Percentiles rank a stretch among this genome's conserved stretches.
These are phyloP conservation scores for Xylaria palmicola DNA, from an alignment of 495 filamentous ascomycete genomes.

Conservation along the genomic window DNA sequence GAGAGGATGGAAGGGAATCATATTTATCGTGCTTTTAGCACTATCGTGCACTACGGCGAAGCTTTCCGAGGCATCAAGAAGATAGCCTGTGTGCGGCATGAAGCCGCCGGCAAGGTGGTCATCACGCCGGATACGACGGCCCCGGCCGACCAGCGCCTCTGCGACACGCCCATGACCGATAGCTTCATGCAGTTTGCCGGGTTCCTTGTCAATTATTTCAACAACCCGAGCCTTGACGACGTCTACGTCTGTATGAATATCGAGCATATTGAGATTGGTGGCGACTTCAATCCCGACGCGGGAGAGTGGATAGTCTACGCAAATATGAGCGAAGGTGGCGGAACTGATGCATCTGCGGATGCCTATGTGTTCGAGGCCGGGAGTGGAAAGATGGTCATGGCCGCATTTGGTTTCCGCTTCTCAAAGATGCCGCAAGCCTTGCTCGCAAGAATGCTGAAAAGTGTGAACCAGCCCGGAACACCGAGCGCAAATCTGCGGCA, in stretches of 20 bases:
- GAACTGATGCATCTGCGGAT: conserved; percentile 28
- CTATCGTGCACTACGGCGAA: conserved; percentile 27
- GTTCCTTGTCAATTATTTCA: conserved; percentile 31
- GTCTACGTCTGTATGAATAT: conserved; percentile 25
- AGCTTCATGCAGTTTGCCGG: conserved; percentile 41
- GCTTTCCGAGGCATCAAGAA: conserved; percentile 26
- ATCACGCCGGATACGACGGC: not conserved
- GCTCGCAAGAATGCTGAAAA: conserved; percentile 15
- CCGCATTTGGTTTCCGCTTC: conserved; percentile 17
- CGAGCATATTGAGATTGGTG: conserved; percentile 25
- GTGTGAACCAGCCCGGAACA: conserved; percentile 7
- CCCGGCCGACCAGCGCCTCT: conserved; percentile 24
- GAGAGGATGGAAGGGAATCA: conserved; percentile 19
- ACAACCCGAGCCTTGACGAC: conserved; percentile 26
- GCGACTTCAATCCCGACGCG: conserved; percentile 22
- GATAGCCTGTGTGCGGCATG: conserved; percentile 22
- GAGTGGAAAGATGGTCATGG: conserved; percentile 21
- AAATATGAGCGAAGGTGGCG: conserved; percentile 18
- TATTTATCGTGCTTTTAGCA: conserved; percentile 28
- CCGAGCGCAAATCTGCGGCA: not conserved
- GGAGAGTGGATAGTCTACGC: conserved; percentile 29
- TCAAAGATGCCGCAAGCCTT: conserved; percentile 15
- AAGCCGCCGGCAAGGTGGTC: conserved; percentile 27
- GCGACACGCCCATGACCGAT: conserved; percentile 32
- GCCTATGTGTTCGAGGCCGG: conserved; percentile 31